These are phyloP conservation scores for Paramecium octaurelia DNA, from an alignment of 73 alveolate genomes.

Conservation along the genomic window DNA sequence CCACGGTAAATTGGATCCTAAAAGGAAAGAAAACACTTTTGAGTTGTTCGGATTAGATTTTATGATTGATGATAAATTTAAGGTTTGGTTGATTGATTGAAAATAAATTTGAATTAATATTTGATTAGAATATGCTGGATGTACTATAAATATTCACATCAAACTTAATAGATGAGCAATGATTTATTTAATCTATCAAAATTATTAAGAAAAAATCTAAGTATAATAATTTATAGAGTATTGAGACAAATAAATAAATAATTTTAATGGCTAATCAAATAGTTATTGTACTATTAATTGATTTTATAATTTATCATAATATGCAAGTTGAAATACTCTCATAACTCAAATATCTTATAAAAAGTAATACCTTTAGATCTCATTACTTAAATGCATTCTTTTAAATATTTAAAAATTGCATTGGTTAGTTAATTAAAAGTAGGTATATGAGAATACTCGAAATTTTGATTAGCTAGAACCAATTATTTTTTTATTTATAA, in stretches of 20 bases:
- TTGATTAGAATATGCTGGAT: background rate
- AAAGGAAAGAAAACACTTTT: constrained; percentile 70
- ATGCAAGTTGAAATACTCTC: constrained; percentile 17
- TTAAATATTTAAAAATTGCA: background rate
- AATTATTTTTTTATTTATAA: background rate
- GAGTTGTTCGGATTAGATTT: constrained; percentile 95
- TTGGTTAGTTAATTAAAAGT: background rate
- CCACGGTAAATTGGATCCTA: constrained; percentile 82
- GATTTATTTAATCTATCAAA: background rate
- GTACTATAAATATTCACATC: background rate
- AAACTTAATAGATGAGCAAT: background rate
- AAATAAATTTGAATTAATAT: background rate
- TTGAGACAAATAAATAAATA: background rate
- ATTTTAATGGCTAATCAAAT: too few species aligned
- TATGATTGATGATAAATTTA: constrained; percentile 89
- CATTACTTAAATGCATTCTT: background rate
- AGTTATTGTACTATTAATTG: background rate
- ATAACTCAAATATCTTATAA: background rate
- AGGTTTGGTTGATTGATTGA: constrained; percentile 86
- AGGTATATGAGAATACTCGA: background rate
- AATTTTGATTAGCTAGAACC: background rate
- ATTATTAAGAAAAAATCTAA: too few species aligned
- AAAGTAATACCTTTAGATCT: background rate
- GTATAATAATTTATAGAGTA: background rate
- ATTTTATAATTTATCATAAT: background rate